Percentiles rank a stretch among this genome's conserved stretches.
These are phyloP conservation scores for Hanseniaspora guilliermondii DNA, from an alignment of 805 yeast species.

Conservation along the genomic window DNA sequence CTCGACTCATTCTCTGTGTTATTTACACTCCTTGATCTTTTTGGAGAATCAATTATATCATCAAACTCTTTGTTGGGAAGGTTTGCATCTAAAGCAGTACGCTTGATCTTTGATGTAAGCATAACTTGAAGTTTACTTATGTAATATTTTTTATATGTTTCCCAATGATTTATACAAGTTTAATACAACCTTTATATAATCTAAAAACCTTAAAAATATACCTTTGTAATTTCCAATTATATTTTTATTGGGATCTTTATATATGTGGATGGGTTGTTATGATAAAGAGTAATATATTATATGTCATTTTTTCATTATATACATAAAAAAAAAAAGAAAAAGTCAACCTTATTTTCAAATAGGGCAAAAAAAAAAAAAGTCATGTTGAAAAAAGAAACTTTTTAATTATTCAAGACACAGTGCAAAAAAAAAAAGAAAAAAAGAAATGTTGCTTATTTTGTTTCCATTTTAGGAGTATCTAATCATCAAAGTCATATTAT, in stretches of 20 bases:
- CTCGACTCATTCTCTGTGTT: neutral
- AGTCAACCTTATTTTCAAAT: neutral
- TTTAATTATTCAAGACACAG: too few relatives aligned
- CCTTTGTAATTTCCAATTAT: neutral
- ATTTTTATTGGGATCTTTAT: neutral
- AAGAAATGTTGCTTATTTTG: neutral
- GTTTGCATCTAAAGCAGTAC: constrained; percentile 11
- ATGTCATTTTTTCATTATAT: neutral
- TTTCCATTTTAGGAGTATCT: neutral
- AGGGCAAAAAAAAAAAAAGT: neutral
- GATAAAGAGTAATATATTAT: neutral
- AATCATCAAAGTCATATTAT: neutral
- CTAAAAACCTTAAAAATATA: too few relatives aligned
- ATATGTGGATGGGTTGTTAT: too few relatives aligned
- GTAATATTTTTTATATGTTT: neutral
- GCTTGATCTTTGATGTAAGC: constrained; percentile 8
- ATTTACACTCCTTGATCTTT: constrained; percentile 6
- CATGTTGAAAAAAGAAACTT: neutral
- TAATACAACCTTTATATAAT: too few relatives aligned
- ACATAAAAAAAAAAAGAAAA: neutral
- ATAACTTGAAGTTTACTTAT: neutral
- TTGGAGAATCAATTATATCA: constrained; percentile 1
- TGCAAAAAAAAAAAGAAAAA: neutral
- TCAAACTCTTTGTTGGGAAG: constrained; percentile 2
- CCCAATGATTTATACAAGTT: too few relatives aligned